Evolutionary conservation across 176 grass and related monocot genomes (phyloP).

Genomic region (Eleusine indica): DNA sequence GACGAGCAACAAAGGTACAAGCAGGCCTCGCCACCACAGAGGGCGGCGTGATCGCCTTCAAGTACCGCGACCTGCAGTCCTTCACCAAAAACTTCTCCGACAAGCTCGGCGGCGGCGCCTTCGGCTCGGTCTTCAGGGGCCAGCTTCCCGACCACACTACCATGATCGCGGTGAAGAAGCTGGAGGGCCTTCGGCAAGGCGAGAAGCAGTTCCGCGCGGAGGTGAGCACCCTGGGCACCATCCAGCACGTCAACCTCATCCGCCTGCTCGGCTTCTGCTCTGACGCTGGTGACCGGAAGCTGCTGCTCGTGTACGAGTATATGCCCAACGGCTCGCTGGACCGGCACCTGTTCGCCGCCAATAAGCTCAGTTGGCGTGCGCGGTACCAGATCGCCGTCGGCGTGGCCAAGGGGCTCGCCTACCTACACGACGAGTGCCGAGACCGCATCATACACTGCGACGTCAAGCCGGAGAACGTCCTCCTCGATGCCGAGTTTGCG

Average conservation of each 20-base stretch:
- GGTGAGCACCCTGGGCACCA: constrained; percentile 55
- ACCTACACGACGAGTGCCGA: constrained; percentile 55
- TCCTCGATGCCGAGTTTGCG: constrained; percentile 8
- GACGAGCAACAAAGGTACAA: neutral
- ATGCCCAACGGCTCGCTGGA: constrained; percentile 45
- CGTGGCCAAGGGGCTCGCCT: constrained; percentile 50
- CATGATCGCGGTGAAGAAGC: constrained; percentile 51
- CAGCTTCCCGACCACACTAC: constrained; percentile 18
- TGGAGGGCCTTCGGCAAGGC: constrained; percentile 49
- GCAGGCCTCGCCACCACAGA: neutral
- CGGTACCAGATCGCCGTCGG: constrained; percentile 41
- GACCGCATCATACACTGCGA: constrained; percentile 73
- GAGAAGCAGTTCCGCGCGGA: constrained; percentile 32
- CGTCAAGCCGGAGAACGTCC: constrained; percentile 79
- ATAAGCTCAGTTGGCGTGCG: constrained; percentile 29
- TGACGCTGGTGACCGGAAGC: constrained; percentile 33
- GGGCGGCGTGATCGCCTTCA: constrained; percentile 23
- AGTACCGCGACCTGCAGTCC: constrained; percentile 43
- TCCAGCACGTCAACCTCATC: constrained; percentile 59
- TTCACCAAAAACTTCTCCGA: constrained; percentile 55
- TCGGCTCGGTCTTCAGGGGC: constrained; percentile 48
- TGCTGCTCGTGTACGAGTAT: constrained; percentile 51
- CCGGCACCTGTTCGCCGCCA: constrained; percentile 28
- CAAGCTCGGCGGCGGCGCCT: constrained; percentile 48
- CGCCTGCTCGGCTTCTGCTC: constrained; percentile 58